Conservation (phyloP, 1,284 basidiomycete species). For the Ustilago xerochloae region DNA sequence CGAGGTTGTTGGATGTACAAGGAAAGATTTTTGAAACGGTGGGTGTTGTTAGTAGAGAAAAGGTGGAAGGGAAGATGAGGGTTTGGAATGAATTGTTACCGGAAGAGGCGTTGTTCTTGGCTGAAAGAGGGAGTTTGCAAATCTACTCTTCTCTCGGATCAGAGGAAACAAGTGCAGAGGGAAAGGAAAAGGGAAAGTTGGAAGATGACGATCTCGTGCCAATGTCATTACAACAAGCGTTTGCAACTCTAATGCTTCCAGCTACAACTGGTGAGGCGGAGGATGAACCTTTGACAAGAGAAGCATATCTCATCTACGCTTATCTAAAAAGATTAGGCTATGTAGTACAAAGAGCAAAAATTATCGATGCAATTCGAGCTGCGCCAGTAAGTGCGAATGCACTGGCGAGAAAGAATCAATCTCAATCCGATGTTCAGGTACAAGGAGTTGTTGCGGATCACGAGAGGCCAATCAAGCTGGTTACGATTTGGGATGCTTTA, state of each 20-base stretch:
- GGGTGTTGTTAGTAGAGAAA: conserved; percentile 43
- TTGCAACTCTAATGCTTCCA: conserved; percentile 77
- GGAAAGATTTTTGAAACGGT: conserved; percentile 61
- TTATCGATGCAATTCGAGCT: conserved; percentile 47
- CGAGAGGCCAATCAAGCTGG: conserved; percentile 44
- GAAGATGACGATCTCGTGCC: too few species aligned
- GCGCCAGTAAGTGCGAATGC: conserved; percentile 14
- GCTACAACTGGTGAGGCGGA: conserved; percentile 72
- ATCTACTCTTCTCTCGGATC: conserved; percentile 31
- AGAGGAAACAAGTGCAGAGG: conserved; percentile 55
- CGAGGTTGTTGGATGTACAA: conserved; percentile 53
- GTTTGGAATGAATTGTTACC: conserved; percentile 79
- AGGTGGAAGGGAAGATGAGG: conserved; percentile 2
- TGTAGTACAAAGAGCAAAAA: conserved; percentile 77
- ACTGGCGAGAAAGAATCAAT: conserved; percentile 19
- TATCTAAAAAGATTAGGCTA: conserved; percentile 93
- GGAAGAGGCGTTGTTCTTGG: conserved; percentile 90
- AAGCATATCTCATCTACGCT: conserved; percentile 90
- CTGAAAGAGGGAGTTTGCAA: conserved; percentile 73
- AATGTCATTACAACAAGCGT: conserved; percentile 92
- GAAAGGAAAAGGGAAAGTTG: conserved; percentile 70
- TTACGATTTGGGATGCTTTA: conserved; percentile 49
- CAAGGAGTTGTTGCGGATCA: conserved; percentile 50
- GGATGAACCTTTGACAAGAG: conserved; percentile 77
- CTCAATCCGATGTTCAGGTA: background rate